Evolutionary conservation across 2,329 filamentous ascomycete species (phyloP).

Genomic region (Colletotrichum ledebouriae): DNA sequence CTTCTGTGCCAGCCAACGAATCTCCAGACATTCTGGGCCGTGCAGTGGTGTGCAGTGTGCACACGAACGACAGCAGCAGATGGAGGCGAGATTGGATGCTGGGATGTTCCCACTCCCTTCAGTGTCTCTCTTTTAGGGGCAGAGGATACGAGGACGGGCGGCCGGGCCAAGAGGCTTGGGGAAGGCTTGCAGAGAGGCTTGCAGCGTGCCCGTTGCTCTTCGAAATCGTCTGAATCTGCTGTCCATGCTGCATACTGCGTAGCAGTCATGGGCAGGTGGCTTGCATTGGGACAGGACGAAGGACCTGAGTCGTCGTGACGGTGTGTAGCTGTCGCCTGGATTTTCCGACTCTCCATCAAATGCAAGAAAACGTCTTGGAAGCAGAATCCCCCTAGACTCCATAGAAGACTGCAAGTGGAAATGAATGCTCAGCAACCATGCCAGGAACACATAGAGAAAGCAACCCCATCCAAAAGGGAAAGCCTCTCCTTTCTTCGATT

Average conservation of each 20-base stretch:
- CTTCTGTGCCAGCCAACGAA: constrained; percentile 1
- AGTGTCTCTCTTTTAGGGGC: neutral
- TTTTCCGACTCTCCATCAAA: constrained; percentile 5
- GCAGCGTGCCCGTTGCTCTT: constrained; percentile 26
- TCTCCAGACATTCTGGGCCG: constrained; percentile 9
- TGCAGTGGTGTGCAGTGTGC: constrained; percentile 22
- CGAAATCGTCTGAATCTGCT: constrained; percentile 18
- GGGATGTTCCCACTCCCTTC: constrained; percentile 29
- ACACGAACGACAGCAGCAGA: constrained; percentile 7
- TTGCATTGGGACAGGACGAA: constrained; percentile 28
- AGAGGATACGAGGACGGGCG: constrained; percentile 37
- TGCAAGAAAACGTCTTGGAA: neutral
- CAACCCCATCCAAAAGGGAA: constrained; percentile 6
- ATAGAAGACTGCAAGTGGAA: neutral
- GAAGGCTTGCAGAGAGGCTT: constrained; percentile 37
- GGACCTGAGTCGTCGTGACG: neutral
- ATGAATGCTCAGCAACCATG: constrained; percentile 17
- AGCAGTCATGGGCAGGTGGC: constrained; percentile 17
- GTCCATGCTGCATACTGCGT: neutral
- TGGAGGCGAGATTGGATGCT: constrained; percentile 30
- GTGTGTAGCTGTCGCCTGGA: constrained; percentile 2
- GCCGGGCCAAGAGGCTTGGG: constrained; percentile 38
- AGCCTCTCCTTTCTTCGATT: constrained; percentile 6
- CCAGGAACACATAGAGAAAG: constrained; percentile 8
- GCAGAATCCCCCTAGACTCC: constrained; percentile 1